Percentiles rank a stretch among this genome's conserved stretches.
phyloP scores from a whole-genome alignment of 1,284 basidiomycete species.

The Hypsizygus ulmarius region DNA sequence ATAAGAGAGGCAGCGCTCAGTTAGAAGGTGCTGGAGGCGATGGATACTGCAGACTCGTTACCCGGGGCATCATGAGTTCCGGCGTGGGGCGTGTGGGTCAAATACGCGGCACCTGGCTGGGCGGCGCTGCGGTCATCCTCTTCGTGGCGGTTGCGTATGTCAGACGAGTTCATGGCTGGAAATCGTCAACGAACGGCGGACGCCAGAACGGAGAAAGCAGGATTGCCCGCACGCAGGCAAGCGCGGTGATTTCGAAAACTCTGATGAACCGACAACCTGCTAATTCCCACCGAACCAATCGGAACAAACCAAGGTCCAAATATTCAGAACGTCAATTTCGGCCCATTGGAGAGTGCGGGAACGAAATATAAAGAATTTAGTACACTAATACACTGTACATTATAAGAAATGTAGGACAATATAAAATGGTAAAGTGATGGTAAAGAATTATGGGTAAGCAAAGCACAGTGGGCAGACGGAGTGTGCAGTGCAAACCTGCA shows the following conservation, averaged over 20 bases:
- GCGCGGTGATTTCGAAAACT: conserved; percentile 43
- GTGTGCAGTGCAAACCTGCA: conserved; percentile 15
- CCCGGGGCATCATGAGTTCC: conserved; percentile 35
- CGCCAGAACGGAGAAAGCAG: conserved; percentile 43
- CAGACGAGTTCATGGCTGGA: conserved; percentile 41
- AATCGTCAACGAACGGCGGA: conserved; percentile 34
- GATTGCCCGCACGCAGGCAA: conserved; percentile 41
- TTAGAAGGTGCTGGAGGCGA: conserved; percentile 18
- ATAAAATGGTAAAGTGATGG: conserved; percentile 15
- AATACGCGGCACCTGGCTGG: conserved; percentile 19
- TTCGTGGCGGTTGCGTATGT: conserved; percentile 45
- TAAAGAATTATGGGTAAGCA: conserved; percentile 11
- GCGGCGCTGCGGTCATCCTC: conserved; percentile 34
- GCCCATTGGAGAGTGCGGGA: conserved; percentile 15
- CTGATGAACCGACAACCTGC: conserved; percentile 36
- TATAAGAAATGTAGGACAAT: conserved; percentile 17
- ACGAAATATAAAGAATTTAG: conserved; percentile 14
- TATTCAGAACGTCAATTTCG: conserved; percentile 21
- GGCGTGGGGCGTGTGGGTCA: conserved; percentile 20
- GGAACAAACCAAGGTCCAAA: conserved; percentile 41
- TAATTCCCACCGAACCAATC: conserved; percentile 49
- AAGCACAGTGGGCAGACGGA: conserved; percentile 2
- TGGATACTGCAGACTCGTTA: conserved; percentile 26
- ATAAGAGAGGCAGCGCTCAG: conserved; percentile 18
- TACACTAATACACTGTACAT: conserved; percentile 12